Evolutionary conservation across 305 asterid genomes (phyloP).

Genomic region (Solanum hybrid): DNA sequence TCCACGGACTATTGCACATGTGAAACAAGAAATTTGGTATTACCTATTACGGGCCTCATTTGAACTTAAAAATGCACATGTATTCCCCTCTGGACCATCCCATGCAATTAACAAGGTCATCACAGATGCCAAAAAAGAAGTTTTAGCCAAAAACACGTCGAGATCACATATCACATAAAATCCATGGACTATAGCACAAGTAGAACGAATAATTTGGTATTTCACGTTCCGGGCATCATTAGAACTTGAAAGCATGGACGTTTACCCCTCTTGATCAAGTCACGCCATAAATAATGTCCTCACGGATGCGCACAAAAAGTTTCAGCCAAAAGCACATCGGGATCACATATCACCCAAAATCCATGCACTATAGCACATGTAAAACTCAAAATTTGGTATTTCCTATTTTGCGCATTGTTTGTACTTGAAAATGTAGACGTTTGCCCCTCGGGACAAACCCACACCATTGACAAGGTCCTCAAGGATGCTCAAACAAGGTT

Average conservation of each 20-base stretch:
- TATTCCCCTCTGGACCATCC: neutral
- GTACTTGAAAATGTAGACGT: too few species aligned
- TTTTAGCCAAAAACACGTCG: neutral
- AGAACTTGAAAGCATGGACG: neutral
- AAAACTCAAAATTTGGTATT: too few species aligned
- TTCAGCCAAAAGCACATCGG: neutral
- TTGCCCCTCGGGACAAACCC: neutral
- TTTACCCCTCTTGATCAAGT: neutral
- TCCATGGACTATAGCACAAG: neutral
- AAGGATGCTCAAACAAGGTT: neutral
- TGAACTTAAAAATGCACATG: too few species aligned
- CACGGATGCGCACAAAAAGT: too few species aligned
- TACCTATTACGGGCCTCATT: too few species aligned
- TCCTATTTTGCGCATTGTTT: neutral
- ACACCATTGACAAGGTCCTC: neutral
- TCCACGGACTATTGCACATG: too few species aligned
- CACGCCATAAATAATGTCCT: neutral
- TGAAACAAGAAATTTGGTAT: too few species aligned
- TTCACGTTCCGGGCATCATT: too few species aligned
- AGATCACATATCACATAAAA: neutral
- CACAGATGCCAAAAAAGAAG: neutral
- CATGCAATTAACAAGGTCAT: neutral
- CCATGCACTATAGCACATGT: neutral
- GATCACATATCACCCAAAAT: neutral
- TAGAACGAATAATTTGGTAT: neutral